Evolutionary conservation across 129 eudicot genomes (phyloP), one percentile per base, ranked within the genome.

Genomic region (Flaveria bidentis): DNA sequence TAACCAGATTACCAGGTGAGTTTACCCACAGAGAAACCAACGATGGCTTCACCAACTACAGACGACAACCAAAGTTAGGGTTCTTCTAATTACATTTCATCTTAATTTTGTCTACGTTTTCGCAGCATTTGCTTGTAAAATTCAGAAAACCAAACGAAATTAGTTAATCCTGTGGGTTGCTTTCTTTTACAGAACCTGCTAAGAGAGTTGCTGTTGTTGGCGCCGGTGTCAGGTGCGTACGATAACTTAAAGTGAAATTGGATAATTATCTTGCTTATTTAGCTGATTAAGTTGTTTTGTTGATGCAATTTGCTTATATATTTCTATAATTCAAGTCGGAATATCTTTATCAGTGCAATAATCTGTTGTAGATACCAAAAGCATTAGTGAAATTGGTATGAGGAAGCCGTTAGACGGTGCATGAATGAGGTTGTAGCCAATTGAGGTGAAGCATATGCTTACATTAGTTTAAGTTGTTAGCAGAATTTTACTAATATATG

Each of bases 161-260:
- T 65, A 5, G 18, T 62, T 51, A 67, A 52, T 41, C 30, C 6
- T 71, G 22, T 39, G 22, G 17, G 17, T 79, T 70, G 52, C 39
- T 12, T 16, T 66, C 10, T 52, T 23, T 50, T 86, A 69, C 86
- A 92, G 94, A 83, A 77, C 64, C 82, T 55, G 75, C 84, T 69
- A 90, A 81, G 80, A 85, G 92, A 77, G 97, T 93, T 74, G 98
- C 98, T 2, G 91, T 93, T 69, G 89, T 93, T 81, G 98, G 98
- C 74, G 97, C 97, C 67, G 98, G 98, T 69, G 97, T 90, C 69
- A 93, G 98, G 98, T 91, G 67, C 6, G 55, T 5, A 2, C 60
- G 55, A 50, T n/a, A 50, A 44, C 41, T 65, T 39, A 10, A 63
- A 20, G 46, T 30, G 22, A 39, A 49, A 42, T 5, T 26, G 14